phyloP scores from a whole-genome alignment of 805 yeast species.

The Candida morakotiae region DNA sequence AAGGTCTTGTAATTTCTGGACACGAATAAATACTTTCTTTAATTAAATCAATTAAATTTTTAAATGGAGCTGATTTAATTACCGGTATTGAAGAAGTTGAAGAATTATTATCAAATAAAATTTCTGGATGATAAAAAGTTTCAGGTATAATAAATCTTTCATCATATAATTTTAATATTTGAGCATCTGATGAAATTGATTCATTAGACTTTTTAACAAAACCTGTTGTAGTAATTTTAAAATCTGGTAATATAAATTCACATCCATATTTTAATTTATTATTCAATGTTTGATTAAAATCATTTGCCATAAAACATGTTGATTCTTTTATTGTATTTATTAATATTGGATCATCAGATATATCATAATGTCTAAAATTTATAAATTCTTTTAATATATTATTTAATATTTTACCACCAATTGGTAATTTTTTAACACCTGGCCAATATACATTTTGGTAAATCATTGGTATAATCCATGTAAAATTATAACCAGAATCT shows the following conservation, averaged over 20 bases:
- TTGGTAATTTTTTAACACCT: conserved; percentile 72
- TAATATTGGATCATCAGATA: conserved; percentile 83
- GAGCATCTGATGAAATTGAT: conserved; percentile 46
- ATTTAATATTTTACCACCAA: conserved; percentile 83
- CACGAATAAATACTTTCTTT: conserved; percentile 63
- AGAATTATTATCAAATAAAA: conserved; percentile 37
- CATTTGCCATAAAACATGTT: conserved; percentile 62
- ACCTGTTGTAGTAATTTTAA: conserved; percentile 75
- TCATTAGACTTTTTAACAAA: conserved; percentile 40
- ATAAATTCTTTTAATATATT: conserved; percentile 81
- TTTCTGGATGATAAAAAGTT: conserved; percentile 78
- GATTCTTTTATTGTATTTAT: conserved; percentile 83
- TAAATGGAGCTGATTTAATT: conserved; percentile 49
- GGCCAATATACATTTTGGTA: conserved; percentile 73
- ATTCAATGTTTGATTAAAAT: conserved; percentile 49
- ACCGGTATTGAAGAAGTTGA: conserved; percentile 24
- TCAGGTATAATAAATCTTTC: conserved; percentile 91
- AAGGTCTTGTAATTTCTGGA: conserved; percentile 71
- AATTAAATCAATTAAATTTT: conserved; percentile 72
- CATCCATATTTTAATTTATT: conserved; percentile 35
- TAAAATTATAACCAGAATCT: conserved; percentile 84
- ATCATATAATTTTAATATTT: conserved; percentile 65
- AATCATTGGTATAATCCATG: conserved; percentile 82
- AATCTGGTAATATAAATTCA: conserved; percentile 85
- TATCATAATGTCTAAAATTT: conserved; percentile 88